Evolutionary conservation across 2,329 filamentous ascomycete species (phyloP).

Genomic region (Colletotrichum lini): DNA sequence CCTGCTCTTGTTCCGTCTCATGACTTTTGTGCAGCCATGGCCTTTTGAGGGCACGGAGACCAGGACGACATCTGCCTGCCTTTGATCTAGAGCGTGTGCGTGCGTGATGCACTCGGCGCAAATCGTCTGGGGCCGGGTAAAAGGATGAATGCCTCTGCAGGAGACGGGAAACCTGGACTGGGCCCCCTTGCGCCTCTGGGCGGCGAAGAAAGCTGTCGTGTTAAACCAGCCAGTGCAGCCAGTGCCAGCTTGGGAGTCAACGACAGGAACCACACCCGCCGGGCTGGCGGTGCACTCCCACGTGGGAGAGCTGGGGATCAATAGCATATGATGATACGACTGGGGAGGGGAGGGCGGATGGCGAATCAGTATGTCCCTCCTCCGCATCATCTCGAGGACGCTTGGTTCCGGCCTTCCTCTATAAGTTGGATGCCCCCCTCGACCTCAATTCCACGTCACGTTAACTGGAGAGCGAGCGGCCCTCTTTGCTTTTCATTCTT

Average conservation of each 20-base stretch:
- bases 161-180: background rate
- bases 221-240: background rate
- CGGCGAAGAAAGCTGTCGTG: background rate
- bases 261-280: constrained; percentile 19
- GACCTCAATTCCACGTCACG: background rate
- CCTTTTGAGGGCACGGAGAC: background rate
- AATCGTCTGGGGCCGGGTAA: constrained; percentile 17
- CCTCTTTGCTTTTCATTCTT: background rate
- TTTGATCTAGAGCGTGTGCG: too few species aligned
- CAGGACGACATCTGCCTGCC: background rate
- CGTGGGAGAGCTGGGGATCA: constrained; percentile 13
- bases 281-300: constrained; percentile 27
- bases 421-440: constrained; percentile 10
- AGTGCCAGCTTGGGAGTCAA: background rate
- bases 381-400: background rate
- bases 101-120: background rate
- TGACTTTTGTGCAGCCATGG: background rate
- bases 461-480: background rate
- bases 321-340: background rate
- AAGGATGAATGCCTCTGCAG: constrained; percentile 6
- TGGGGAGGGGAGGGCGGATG: background rate
- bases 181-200: background rate
- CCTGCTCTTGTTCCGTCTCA: constrained; percentile 14
- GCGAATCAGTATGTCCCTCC: constrained; percentile 11
- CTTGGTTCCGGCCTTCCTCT: background rate